These are phyloP conservation scores for Daldinia vernicosa DNA, from an alignment of 495 filamentous ascomycete species.

Conservation along the genomic window DNA sequence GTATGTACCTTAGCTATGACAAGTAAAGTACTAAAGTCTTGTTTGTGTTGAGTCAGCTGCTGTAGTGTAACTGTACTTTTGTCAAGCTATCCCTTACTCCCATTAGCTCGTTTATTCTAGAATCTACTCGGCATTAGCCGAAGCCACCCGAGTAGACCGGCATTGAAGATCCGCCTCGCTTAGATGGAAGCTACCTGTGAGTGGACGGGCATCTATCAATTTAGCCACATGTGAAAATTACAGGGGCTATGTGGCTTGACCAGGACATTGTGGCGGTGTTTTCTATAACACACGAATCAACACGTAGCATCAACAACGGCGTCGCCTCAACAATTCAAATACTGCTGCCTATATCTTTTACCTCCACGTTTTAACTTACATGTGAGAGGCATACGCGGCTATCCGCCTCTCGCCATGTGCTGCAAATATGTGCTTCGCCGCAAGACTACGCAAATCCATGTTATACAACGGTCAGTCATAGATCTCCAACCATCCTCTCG, in stretches of 20 bases:
- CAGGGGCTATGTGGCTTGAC: neutral
- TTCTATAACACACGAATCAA: neutral
- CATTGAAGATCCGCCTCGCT: neutral
- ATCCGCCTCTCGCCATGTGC: neutral
- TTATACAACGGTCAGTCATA: neutral
- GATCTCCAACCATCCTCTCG: neutral
- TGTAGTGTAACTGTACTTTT: neutral
- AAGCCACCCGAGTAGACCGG: conserved; percentile 12
- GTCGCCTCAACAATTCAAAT: neutral
- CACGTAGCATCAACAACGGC: neutral
- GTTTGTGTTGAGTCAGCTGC: neutral
- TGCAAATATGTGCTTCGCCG: neutral
- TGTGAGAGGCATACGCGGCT: neutral
- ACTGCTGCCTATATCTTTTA: neutral
- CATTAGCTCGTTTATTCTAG: conserved; percentile 14
- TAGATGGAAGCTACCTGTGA: neutral
- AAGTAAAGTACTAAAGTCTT: neutral
- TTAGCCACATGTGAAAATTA: neutral
- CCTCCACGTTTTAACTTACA: neutral
- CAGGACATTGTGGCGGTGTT: neutral
- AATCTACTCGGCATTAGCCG: conserved; percentile 23
- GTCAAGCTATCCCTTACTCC: neutral
- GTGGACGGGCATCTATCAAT: neutral
- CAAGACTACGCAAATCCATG: neutral
- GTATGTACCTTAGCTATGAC: neutral